phyloP scores from a whole-genome alignment of 805 yeast genomes.

The Yarrowia sp. region DNA sequence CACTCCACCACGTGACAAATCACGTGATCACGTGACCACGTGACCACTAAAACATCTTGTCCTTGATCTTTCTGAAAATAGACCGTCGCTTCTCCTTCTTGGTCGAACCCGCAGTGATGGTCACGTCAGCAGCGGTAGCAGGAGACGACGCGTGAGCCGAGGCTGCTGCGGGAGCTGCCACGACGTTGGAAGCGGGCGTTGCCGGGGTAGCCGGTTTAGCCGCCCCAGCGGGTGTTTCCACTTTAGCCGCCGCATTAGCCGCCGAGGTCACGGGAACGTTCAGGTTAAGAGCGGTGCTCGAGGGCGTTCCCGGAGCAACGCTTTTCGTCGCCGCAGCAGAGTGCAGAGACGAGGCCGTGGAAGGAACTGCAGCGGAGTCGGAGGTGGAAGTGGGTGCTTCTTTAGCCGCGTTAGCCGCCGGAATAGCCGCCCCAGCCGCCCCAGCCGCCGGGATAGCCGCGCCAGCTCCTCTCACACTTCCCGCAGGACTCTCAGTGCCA shows the following conservation, averaged over 20 bases:
- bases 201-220: no score
- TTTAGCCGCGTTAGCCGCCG: not conserved
- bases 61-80: conserved; percentile 26
- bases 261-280: conserved; percentile 1
- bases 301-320: conserved; percentile 13
- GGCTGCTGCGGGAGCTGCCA: not conserved
- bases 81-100: conserved; percentile 34
- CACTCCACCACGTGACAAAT: no score
- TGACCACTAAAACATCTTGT: conserved; percentile 29
- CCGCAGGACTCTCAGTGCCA: no score
- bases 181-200: no score
- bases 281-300: conserved; percentile 7
- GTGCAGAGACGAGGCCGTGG: not conserved
- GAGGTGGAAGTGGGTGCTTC: no score
- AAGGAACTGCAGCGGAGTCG: no score
- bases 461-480: no score
- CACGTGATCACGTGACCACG: not conserved
- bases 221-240: no score
- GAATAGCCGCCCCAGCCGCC: no score
- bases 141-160: not conserved
- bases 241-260: no score
- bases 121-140: conserved; percentile 23
- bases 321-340: conserved; percentile 3
- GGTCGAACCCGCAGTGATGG: conserved; percentile 4
- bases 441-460: not conserved